phyloP scores from a whole-genome alignment of 129 eudicot genomes.

The Ambrosia trifida region DNA sequence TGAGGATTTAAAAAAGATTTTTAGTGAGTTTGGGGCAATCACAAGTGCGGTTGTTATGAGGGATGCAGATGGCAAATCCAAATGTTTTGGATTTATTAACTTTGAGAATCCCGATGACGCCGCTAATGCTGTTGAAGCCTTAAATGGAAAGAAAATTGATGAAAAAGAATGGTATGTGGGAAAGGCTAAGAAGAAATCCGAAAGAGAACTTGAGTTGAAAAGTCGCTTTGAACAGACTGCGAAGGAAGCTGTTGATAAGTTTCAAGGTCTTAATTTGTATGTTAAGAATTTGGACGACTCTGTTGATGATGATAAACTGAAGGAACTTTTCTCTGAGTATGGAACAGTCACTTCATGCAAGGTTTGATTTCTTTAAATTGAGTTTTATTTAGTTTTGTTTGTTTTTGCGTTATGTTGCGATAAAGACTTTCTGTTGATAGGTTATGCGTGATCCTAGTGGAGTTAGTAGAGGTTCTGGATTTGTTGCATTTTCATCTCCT shows the following conservation, averaged over 20 bases:
- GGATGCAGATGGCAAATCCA: conserved; percentile 54
- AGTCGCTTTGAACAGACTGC: conserved; percentile 47
- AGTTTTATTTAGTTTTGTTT: not conserved
- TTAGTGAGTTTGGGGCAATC: conserved; percentile 51
- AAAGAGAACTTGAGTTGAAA: conserved; percentile 53
- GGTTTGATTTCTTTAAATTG: conserved; percentile 29
- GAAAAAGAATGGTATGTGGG: conserved; percentile 71
- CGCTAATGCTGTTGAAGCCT: conserved; percentile 46
- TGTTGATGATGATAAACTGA: conserved; percentile 55
- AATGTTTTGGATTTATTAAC: conserved; percentile 61
- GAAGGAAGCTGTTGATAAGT: conserved; percentile 46
- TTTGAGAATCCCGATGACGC: conserved; percentile 56
- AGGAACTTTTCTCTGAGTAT: conserved; percentile 48
- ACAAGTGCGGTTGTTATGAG: conserved; percentile 57
- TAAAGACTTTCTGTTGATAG: conserved; percentile 24
- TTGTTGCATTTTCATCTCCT: conserved; percentile 73
- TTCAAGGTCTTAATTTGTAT: conserved; percentile 48
- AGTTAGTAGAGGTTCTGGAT: conserved; percentile 79
- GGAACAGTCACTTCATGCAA: conserved; percentile 68
- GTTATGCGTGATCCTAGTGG: conserved; percentile 89
- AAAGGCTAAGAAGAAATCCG: conserved; percentile 60
- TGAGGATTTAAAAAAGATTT: conserved; percentile 44
- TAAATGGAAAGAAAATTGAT: conserved; percentile 51
- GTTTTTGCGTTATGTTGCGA: not conserved
- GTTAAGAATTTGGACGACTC: conserved; percentile 58